phyloP scores from a whole-genome alignment of 441 rosid species.

The Theobroma grandiflorum region DNA sequence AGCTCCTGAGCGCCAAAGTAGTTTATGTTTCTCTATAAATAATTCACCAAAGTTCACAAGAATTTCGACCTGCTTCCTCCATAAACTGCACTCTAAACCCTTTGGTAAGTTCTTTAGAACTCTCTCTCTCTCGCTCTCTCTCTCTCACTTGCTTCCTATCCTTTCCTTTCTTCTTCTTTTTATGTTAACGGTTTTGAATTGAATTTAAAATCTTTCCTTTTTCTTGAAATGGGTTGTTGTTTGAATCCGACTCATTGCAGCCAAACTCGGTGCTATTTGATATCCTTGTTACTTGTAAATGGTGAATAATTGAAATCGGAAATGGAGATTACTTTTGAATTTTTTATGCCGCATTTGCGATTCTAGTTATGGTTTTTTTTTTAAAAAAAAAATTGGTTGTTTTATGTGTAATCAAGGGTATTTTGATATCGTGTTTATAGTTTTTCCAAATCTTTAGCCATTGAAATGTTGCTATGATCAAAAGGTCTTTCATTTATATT shows the following conservation, averaged over 20 bases:
- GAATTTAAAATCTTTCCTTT: background rate
- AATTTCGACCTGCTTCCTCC: constrained; percentile 3
- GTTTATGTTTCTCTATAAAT: background rate
- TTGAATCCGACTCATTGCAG: constrained; percentile 1
- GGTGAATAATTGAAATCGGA: too few relatives aligned
- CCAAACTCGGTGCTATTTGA: constrained; percentile 1
- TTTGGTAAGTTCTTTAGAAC: constrained; percentile 3
- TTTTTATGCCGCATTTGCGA: constrained; percentile 6
- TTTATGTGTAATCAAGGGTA: background rate
- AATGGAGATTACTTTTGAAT: too few relatives aligned
- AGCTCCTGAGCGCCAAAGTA: constrained; percentile 2
- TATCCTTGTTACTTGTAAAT: too few relatives aligned
- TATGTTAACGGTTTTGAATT: background rate
- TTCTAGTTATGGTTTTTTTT: background rate
- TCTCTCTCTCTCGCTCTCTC: background rate
- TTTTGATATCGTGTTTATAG: background rate
- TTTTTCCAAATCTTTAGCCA: background rate
- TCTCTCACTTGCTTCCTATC: background rate
- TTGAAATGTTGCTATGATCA: background rate
- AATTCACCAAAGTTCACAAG: background rate
- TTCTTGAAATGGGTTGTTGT: background rate
- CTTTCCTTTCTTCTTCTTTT: background rate
- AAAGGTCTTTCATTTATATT: background rate
- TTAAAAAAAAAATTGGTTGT: background rate
- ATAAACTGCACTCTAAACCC: background rate